Base-by-base conservation (phyloP, 345 rosid genomes). In the Moricandia moricandioides region DNA sequence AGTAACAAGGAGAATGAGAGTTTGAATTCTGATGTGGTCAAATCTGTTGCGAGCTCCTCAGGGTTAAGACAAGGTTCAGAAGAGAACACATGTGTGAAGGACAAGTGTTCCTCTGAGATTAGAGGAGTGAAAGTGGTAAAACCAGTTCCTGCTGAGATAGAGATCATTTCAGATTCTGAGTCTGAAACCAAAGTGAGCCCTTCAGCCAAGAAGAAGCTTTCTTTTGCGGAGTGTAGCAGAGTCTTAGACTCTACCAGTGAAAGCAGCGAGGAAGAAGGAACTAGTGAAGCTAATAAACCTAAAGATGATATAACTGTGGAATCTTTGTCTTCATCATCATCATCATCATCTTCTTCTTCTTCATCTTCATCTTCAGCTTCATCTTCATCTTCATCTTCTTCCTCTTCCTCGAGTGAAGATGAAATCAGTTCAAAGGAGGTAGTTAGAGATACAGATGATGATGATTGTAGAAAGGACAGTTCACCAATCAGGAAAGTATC, bases 91-190 rank as follows among this genome's bases (percentile, higher is more conserved):
- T 7, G 24, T 61, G n/a, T 39, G 64, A 39, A 18, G 30, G 61
- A 76, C 0, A 76, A 54, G 52, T 29, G 35, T 52, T 27, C 70
- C 17, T 16, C 61, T 70, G 71, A 63, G 52, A 12, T 0, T 43
- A 63, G 14, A 55, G 24, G 31, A 55, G 12, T 70, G 58, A 30
- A 9, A 55, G 59, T n/a, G 0, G 65, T 37, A 13, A 39, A 51
- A 18, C 13, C 65, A 49, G 52, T 37, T 51, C 37, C 37, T 52
- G 52, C 6, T 16, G 60, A 27, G 0, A 21, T 78, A 10, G 70
- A 78, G 56, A 78, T 78, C 11, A 52, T 67, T 54, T 78, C 78
- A 78, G 74, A 72, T 73, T 78, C 78, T 40, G 81, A 55, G 12
- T 67, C 78, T 68, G 78, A 72, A 40, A 71, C 1, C 7, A 17